Base-by-base conservation (phyloP, 495 filamentous ascomycete genomes). In the Penicillium lagena region DNA sequence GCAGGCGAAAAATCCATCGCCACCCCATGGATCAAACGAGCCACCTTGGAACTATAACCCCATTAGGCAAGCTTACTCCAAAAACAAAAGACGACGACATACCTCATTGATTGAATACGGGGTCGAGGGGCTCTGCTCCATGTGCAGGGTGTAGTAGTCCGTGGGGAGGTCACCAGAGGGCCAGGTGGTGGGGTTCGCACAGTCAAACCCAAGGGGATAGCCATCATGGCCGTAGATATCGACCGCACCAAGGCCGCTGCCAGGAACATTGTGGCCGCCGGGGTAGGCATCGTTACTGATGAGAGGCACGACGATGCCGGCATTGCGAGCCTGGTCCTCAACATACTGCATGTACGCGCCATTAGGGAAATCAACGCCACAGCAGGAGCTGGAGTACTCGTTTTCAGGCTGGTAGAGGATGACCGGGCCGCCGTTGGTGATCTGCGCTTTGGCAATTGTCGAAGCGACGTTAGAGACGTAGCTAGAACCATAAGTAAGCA, bases 391-490 rank as follows among this genome's bases (percentile, higher is more conserved):
- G 1, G 73, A 75, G 55, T 89, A 89, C 50, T 89, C 86, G 49
- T 90, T 90, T 55, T 90, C 87, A 0, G 85, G 84, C 65, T 93
- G 87, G 34, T 83, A 71, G 2, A 90, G 68, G 41, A 90, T 87
- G 15, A 90, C 71, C 0, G 85, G 85, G 1, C 87, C 87, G 7
- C 83, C 87, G 47, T 89, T 85, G 1, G 84, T 88, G 47, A 90
- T 87, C 48, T 90, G 86, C 4, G 78, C 80, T 29, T 80, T 77
- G 8, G 87, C 84, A 52, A 93, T 80, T 9, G 83, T 77, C 17
- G 68, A 64, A 29, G 73, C 76, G 47, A 87, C 71, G 29, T 77
- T 52, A 13, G 61, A 38, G 14, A 61, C 44, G 13, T 70, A 68
- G 45, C 67, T 70, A 44, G 3, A 9, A 8, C 31, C 4, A 2